phyloP scores from a whole-genome alignment of 73 alveolate genomes.

The Paramecium sonneborni region DNA sequence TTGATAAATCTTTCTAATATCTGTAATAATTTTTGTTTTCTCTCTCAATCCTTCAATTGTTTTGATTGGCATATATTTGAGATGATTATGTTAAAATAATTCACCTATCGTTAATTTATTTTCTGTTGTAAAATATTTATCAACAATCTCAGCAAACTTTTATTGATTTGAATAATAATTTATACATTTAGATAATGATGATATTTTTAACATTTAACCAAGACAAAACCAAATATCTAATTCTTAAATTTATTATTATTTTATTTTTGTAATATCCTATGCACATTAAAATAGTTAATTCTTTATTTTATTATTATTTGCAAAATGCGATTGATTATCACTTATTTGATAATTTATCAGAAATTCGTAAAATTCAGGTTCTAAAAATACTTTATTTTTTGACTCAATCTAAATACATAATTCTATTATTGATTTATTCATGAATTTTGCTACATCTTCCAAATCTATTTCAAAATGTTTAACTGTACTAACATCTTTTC shows the following conservation, averaged over 20 bases:
- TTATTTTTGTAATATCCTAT: neutral
- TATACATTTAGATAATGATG: neutral
- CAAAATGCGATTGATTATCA: too few species aligned
- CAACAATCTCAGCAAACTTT: neutral
- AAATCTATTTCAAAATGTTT: neutral
- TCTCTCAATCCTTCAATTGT: neutral
- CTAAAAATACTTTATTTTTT: neutral
- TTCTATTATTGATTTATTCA: neutral
- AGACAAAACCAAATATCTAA: constrained; percentile 14
- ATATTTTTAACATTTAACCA: neutral
- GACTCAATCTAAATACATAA: neutral
- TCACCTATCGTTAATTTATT: neutral
- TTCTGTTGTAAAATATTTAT: neutral
- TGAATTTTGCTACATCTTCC: neutral
- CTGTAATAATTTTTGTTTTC: neutral
- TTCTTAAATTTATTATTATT: neutral
- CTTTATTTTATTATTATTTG: too few species aligned
- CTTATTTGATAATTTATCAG: neutral
- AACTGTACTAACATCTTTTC: neutral
- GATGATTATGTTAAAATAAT: neutral
- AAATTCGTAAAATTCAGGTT: neutral
- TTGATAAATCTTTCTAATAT: neutral
- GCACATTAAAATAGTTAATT: neutral
- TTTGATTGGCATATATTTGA: neutral
- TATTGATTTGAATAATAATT: neutral